phyloP scores from a whole-genome alignment of 495 filamentous ascomycete species.

The Aspergillus asperescens region DNA sequence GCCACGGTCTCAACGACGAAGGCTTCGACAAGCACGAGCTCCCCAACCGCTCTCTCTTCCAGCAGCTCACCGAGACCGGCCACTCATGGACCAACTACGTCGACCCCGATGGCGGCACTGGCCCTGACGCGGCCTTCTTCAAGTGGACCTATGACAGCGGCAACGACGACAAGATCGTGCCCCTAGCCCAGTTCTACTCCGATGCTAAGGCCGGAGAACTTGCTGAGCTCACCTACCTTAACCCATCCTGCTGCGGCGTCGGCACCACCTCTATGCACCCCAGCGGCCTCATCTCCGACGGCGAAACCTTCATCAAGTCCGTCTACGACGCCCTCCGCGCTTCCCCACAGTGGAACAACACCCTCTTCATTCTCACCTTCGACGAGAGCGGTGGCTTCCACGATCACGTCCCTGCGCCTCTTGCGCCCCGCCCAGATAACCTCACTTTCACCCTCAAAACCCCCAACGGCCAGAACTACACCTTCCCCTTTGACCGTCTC shows the following conservation, averaged over 20 bases:
- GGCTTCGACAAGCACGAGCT: constrained; percentile 35
- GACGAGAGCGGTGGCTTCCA: constrained; percentile 49
- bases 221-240: constrained; percentile 45
- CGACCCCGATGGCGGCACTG: constrained; percentile 33
- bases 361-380: constrained; percentile 46
- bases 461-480: constrained; percentile 37
- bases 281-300: constrained; percentile 38
- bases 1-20: constrained; percentile 45
- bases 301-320: constrained; percentile 45
- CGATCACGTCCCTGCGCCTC: constrained; percentile 46
- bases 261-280: constrained; percentile 48
- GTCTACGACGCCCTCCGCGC: constrained; percentile 46
- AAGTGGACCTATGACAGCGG: constrained; percentile 38
- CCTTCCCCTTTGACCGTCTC: constrained; percentile 43
- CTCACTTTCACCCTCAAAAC: constrained; percentile 42
- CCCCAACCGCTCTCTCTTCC: constrained; percentile 42
- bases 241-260: constrained; percentile 47
- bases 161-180: constrained; percentile 30
- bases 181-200: constrained; percentile 32
- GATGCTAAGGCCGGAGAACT: constrained; percentile 37
- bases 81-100: constrained; percentile 50
- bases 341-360: constrained; percentile 42
- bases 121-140: constrained; percentile 34
- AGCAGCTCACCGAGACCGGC: constrained; percentile 39
- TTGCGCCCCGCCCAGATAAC: constrained; percentile 34